Percentiles rank a stretch among this genome's conserved stretches.
These are phyloP conservation scores for Oryza officinalis DNA, from an alignment of 176 grass and related monocot genomes.

Conservation along the genomic window DNA sequence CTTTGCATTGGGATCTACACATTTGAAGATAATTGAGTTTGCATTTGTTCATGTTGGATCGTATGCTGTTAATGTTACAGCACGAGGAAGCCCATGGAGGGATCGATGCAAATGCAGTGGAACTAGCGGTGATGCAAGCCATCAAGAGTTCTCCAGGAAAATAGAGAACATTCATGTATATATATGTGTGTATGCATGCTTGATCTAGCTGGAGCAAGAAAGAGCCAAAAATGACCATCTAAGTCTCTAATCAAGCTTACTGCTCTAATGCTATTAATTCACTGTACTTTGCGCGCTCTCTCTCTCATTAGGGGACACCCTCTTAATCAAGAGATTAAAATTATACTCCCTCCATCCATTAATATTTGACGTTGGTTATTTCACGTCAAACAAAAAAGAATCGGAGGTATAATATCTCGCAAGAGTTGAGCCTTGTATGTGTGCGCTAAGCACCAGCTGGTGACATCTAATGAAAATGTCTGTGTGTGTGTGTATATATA, in stretches of 20 bases:
- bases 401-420: background rate
- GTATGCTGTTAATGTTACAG: background rate
- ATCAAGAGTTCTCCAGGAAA: conserved; percentile 54
- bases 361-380: no score
- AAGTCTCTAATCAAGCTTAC: background rate
- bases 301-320: no score
- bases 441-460: background rate
- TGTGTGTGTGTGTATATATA: no score
- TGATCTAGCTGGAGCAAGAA: background rate
- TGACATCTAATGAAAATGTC: background rate
- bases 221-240: background rate
- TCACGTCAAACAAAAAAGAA: no score
- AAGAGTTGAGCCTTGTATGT: background rate
- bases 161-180: background rate
- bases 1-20: background rate
- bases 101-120: conserved; percentile 41
- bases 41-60: background rate
- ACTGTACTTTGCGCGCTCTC: no score
- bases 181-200: background rate
- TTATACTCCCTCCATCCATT: background rate
- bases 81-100: conserved; percentile 34
- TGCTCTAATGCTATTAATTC: background rate
- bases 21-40: background rate
- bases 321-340: background rate
- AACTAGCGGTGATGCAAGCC: conserved; percentile 62